Conservation (phyloP, 192 early-diverging fungal genomes). For the Backusella australiensis region DNA sequence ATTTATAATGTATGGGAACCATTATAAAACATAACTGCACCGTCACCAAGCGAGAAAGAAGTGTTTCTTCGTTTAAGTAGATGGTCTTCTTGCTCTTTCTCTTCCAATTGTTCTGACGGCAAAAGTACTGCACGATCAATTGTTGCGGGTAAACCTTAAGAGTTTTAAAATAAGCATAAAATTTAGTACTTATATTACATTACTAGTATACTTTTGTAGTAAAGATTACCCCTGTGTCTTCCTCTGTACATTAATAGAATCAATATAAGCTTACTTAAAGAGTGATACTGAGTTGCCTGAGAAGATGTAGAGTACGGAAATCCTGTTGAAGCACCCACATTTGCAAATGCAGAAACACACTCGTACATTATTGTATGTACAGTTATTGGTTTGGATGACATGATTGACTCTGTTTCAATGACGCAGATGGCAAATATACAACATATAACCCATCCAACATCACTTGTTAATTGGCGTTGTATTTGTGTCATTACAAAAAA, state of each 20-base stretch:
- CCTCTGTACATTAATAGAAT: constrained; percentile 33
- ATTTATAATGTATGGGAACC: constrained; percentile 15
- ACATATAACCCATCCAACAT: constrained; percentile 33
- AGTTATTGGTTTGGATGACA: constrained; percentile 26
- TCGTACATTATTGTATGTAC: constrained; percentile 32
- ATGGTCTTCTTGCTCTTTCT: constrained; percentile 19
- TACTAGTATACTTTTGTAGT: neutral
- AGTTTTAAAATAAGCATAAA: neutral
- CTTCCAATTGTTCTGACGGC: constrained; percentile 33
- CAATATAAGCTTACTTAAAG: constrained; percentile 33
- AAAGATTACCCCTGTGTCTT: constrained; percentile 29
- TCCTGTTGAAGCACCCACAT: constrained; percentile 29
- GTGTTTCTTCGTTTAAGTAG: constrained; percentile 19
- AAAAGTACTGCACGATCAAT: constrained; percentile 38
- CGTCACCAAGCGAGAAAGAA: neutral
- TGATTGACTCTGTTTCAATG: constrained; percentile 24
- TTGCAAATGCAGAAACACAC: constrained; percentile 38
- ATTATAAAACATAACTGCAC: constrained; percentile 10
- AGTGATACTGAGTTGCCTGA: constrained; percentile 22
- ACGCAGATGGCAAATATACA: constrained; percentile 31
- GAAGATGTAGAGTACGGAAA: constrained; percentile 25
- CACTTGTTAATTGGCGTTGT: constrained; percentile 37
- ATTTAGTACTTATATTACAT: neutral
- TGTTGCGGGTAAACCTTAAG: constrained; percentile 28
- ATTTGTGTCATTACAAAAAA: constrained; percentile 39